phyloP scores from a whole-genome alignment of 441 rosid genomes.

The Bruguiera hainesii region DNA sequence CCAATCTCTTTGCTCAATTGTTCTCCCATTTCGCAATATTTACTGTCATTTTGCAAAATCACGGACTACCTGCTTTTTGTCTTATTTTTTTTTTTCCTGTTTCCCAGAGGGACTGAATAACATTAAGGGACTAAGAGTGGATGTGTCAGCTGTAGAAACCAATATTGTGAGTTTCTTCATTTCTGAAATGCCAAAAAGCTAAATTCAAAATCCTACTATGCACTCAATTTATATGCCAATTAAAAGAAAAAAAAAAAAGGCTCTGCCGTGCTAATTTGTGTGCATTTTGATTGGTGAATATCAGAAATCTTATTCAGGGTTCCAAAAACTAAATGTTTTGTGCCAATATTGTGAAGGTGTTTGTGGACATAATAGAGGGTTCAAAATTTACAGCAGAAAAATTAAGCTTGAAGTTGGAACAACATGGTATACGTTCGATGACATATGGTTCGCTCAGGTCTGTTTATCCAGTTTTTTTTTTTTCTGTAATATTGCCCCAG shows the following conservation, averaged over 20 bases:
- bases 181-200: too few species aligned
- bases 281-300: too few species aligned
- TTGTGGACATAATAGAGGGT: constrained; percentile 47
- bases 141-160: constrained; percentile 73
- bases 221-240: too few species aligned
- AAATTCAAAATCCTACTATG: too few species aligned
- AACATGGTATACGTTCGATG: constrained; percentile 65
- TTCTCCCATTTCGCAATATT: not conserved
- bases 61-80: not conserved
- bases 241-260: too few species aligned
- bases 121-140: constrained; percentile 63
- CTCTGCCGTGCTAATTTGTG: not conserved
- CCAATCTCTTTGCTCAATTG: not conserved
- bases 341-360: constrained; percentile 43
- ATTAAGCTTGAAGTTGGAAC: constrained; percentile 61
- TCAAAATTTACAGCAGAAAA: constrained; percentile 48
- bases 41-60: constrained; percentile 5
- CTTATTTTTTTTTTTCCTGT: constrained; percentile 4
- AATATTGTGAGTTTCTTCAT: constrained; percentile 62
- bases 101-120: constrained; percentile 66
- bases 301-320: not conserved
- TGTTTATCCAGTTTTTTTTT: constrained; percentile 3
- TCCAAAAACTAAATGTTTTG: not conserved
- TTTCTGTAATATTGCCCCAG: too few species aligned
- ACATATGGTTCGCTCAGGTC: constrained; percentile 57